phyloP scores from a whole-genome alignment of 2,329 filamentous ascomycete species.

The Chaetomium sp. region DNA sequence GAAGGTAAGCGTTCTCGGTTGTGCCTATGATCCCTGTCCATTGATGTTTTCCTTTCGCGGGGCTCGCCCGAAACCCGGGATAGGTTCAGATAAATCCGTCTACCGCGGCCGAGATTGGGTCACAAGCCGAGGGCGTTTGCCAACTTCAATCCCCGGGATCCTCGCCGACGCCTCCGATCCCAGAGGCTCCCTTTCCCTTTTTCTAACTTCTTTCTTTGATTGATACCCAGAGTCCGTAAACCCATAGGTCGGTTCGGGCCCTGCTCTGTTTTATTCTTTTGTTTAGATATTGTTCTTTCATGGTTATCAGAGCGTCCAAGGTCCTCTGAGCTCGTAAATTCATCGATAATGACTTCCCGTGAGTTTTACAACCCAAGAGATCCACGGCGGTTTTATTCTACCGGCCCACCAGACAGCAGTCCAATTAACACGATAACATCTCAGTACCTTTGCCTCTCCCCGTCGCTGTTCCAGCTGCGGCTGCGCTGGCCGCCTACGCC shows the following conservation, averaged over 20 bases:
- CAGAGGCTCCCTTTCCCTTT: not conserved
- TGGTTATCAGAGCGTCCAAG: not conserved
- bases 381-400: not conserved
- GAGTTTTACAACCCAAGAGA: slow-evolving; percentile 2
- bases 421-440: not conserved
- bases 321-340: not conserved
- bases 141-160: not conserved
- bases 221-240: not conserved
- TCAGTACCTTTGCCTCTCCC: slow-evolving; percentile 38
- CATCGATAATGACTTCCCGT: slow-evolving; percentile 17
- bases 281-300: not conserved
- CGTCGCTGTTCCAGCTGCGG: slow-evolving; percentile 53
- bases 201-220: not conserved
- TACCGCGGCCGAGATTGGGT: not conserved
- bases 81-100: slow-evolving; percentile 1
- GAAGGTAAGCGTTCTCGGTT: not conserved
- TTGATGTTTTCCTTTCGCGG: slow-evolving; percentile 3
- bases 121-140: not conserved
- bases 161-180: not conserved
- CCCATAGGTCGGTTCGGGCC: not conserved
- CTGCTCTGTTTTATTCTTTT: not conserved
- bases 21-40: slow-evolving; percentile 5
- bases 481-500: slow-evolving; percentile 67
- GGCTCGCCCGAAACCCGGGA: not conserved
- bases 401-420: not conserved